These are phyloP conservation scores for Lippia alba DNA, from an alignment of 305 asterid genomes.

Conservation along the genomic window DNA sequence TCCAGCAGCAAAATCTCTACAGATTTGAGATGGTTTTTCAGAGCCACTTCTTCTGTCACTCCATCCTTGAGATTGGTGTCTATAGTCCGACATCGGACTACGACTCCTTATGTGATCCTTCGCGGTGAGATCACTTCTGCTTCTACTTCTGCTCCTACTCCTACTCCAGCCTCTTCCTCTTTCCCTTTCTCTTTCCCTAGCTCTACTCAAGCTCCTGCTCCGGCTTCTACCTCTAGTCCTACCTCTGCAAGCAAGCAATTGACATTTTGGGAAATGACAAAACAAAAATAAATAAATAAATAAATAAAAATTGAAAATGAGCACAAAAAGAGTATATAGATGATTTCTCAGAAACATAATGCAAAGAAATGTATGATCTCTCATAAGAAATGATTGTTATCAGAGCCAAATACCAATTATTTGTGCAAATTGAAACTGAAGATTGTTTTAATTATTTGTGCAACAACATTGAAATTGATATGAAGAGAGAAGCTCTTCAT, in stretches of 20 bases:
- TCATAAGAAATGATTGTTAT: neutral
- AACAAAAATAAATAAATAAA: too few relatives aligned
- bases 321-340: neutral
- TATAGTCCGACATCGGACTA: conserved; percentile 52
- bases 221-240: conserved; percentile 50
- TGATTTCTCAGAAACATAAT: neutral
- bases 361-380: neutral
- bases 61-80: conserved; percentile 62
- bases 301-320: conserved; percentile 9
- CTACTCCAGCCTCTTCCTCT: conserved; percentile 41
- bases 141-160: conserved; percentile 59
- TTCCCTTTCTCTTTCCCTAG: conserved; percentile 46
- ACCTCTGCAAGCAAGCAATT: conserved; percentile 25
- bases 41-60: conserved; percentile 58
- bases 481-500: neutral
- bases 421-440: neutral
- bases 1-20: conserved; percentile 69
- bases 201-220: conserved; percentile 43
- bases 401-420: too few relatives aligned
- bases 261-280: conserved; percentile 5
- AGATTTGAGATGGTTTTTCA: conserved; percentile 52
- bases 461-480: neutral
- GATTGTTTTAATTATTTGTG: neutral
- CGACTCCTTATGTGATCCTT: conserved; percentile 41
- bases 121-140: conserved; percentile 47